These are phyloP conservation scores for Cubamyces lactineus DNA, from an alignment of 768 basidiomycete genomes.

Conservation along the genomic window DNA sequence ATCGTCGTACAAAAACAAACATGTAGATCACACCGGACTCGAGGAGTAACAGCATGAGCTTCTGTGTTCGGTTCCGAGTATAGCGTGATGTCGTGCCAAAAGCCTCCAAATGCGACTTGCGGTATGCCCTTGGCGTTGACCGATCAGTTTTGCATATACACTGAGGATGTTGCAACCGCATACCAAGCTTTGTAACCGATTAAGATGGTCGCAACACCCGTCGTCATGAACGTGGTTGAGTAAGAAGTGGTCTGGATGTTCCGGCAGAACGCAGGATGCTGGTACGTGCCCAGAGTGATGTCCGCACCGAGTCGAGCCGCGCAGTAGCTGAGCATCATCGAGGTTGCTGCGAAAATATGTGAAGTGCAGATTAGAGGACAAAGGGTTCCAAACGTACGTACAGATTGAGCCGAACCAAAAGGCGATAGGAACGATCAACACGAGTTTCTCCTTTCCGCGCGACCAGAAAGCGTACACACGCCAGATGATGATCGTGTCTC, in stretches of 20 bases:
- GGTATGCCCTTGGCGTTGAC: too few species aligned
- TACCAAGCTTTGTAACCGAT: constrained; percentile 17
- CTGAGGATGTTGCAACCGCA: too few species aligned
- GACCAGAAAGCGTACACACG: constrained; percentile 29
- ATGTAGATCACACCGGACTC: too few species aligned
- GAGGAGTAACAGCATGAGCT: too few species aligned
- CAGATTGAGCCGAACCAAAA: constrained; percentile 25
- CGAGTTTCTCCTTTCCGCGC: constrained; percentile 15
- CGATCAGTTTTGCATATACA: too few species aligned
- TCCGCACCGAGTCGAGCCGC: constrained; percentile 20
- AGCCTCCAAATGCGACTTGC: too few species aligned
- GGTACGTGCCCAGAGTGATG: constrained; percentile 24
- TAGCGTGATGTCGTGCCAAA: too few species aligned
- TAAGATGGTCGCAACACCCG: constrained; percentile 25
- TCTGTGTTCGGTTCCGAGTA: too few species aligned
- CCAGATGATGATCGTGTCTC: constrained; percentile 30
- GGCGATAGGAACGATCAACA: constrained; percentile 22
- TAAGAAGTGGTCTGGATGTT: constrained; percentile 30
- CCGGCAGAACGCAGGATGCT: constrained; percentile 27
- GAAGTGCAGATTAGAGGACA: too few species aligned
- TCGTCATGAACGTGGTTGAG: constrained; percentile 24
- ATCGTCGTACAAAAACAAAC: too few species aligned
- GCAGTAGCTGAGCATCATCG: constrained; percentile 28
- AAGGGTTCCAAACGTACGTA: not conserved
- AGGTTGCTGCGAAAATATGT: constrained; percentile 14